Evolutionary conservation across 2,329 filamentous ascomycete genomes (phyloP).

Genomic region (Arthrobotrys entomopaga): DNA sequence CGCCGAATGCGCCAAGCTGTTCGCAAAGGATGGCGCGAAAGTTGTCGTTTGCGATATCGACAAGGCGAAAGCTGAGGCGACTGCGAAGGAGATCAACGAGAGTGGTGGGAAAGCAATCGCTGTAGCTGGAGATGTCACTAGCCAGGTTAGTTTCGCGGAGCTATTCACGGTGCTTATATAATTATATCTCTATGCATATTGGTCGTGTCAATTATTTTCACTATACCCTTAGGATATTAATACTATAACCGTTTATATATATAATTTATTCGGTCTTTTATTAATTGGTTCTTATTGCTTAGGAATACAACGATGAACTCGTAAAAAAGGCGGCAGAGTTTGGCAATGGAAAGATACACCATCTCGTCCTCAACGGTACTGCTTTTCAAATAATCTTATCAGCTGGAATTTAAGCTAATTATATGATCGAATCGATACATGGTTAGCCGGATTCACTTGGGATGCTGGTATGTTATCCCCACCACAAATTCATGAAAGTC

Average conservation of each 20-base stretch:
- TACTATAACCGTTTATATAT: too few relatives aligned
- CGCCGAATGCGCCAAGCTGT: constrained; percentile 81
- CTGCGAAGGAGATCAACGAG: constrained; percentile 76
- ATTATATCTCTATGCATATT: background rate
- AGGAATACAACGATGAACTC: constrained; percentile 75
- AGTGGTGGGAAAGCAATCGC: constrained; percentile 75
- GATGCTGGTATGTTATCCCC: constrained; percentile 77
- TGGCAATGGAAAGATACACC: constrained; percentile 86
- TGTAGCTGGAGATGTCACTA: constrained; percentile 76
- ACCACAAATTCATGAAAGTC: background rate
- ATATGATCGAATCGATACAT: background rate
- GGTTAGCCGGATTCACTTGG: constrained; percentile 72
- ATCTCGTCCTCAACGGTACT: constrained; percentile 90
- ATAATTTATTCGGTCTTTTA: background rate
- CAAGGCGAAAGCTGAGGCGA: constrained; percentile 75
- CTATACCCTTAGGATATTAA: too few relatives aligned
- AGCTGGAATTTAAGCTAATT: background rate
- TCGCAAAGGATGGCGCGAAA: constrained; percentile 87
- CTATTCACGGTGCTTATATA: background rate
- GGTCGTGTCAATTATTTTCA: background rate
- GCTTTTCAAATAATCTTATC: constrained; percentile 61
- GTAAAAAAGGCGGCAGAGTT: constrained; percentile 80
- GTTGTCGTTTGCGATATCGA: constrained; percentile 88
- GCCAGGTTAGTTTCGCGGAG: constrained; percentile 19
- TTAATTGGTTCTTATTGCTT: constrained; percentile 65